phyloP scores from a whole-genome alignment of 345 rosid genomes.

The Lumnitzera littorea region DNA sequence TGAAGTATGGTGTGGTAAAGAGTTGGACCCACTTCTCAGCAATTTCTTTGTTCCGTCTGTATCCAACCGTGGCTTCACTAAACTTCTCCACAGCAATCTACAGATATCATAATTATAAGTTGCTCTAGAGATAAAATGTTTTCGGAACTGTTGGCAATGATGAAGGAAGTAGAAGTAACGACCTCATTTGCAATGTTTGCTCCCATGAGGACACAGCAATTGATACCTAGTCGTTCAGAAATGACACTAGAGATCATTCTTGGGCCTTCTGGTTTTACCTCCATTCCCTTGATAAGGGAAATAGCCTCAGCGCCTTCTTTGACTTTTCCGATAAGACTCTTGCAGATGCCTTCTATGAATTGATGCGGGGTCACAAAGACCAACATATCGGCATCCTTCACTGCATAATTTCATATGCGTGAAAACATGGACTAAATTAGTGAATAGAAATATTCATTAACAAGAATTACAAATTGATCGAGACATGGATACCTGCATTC shows the following conservation, averaged over 20 bases:
- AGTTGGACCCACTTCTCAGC: constrained; percentile 89
- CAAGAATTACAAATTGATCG: background rate
- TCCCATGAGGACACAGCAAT: constrained; percentile 91
- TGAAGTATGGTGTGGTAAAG: constrained; percentile 77
- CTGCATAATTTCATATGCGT: constrained; percentile 25
- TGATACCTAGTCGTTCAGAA: constrained; percentile 60
- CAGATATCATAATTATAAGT: constrained; percentile 8
- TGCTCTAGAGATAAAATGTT: background rate
- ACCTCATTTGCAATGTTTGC: constrained; percentile 98
- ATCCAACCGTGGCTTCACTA: constrained; percentile 97
- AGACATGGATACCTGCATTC: constrained; percentile 56
- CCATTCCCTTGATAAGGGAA: constrained; percentile 97
- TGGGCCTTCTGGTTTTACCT: constrained; percentile 90
- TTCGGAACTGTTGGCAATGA: background rate
- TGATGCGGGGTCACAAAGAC: constrained; percentile 95
- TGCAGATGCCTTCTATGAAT: constrained; percentile 84
- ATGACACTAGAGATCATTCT: constrained; percentile 85
- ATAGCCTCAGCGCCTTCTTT: constrained; percentile 59
- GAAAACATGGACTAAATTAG: background rate
- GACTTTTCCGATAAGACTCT: constrained; percentile 64
- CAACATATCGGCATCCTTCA: constrained; percentile 79
- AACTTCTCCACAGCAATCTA: constrained; percentile 90
- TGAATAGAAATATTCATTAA: background rate
- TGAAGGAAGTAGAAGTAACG: constrained; percentile 7
- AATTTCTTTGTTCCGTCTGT: constrained; percentile 48